Percentiles rank a stretch among this genome's conserved stretches.
phyloP scores from a whole-genome alignment of 2,329 filamentous ascomycete genomes.

The Xylaria sp. region DNA sequence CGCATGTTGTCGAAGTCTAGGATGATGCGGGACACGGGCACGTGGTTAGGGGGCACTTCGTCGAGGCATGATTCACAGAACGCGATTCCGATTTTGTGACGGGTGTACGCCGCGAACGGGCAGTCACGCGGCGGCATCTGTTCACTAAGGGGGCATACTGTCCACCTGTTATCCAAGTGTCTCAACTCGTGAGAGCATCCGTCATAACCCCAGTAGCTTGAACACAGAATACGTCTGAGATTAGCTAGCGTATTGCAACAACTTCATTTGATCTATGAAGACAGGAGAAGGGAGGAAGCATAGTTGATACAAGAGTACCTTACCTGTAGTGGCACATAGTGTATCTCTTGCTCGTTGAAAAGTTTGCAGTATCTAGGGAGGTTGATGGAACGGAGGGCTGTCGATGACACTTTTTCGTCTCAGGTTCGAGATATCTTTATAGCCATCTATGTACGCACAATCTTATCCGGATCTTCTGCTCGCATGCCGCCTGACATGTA shows the following conservation, averaged over 20 bases:
- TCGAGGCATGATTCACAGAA: slow-evolving; percentile 27
- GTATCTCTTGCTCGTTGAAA: neutral
- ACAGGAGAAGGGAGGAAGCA: neutral
- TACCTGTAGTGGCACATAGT: slow-evolving; percentile 28
- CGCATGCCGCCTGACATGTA: neutral
- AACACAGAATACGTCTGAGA: neutral
- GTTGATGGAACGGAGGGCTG: neutral
- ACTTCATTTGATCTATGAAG: neutral
- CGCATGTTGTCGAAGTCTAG: slow-evolving; percentile 8
- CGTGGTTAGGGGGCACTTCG: slow-evolving; percentile 19
- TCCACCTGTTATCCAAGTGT: slow-evolving; percentile 20
- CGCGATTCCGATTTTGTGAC: neutral
- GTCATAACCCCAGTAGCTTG: slow-evolving; percentile 27
- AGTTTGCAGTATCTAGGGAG: neutral
- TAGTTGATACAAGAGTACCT: neutral
- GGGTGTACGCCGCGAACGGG: slow-evolving; percentile 5
- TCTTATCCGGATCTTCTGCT: neutral
- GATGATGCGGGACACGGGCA: slow-evolving; percentile 10
- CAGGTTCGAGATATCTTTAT: slow-evolving; percentile 4
- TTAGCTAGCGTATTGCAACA: slow-evolving; percentile 14
- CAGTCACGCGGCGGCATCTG: slow-evolving; percentile 1
- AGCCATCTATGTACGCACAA: neutral
- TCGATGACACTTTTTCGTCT: neutral
- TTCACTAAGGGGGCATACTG: neutral
- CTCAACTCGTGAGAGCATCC: slow-evolving; percentile 1